phyloP scores from a whole-genome alignment of 345 rosid genomes.

The Rhodamnia argentea region DNA sequence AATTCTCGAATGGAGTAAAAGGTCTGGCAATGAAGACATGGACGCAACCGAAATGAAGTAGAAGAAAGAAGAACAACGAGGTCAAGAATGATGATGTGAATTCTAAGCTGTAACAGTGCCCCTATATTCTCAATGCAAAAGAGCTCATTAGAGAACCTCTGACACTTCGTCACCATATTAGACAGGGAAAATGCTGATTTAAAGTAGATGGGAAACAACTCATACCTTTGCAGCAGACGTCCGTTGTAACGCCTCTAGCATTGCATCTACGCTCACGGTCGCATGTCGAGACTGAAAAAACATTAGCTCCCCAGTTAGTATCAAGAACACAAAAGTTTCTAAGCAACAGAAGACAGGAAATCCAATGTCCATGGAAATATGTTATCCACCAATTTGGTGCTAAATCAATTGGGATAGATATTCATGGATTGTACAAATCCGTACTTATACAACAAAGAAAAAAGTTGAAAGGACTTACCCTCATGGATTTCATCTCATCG shows the following conservation, averaged over 20 bases:
- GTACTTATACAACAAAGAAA: background rate
- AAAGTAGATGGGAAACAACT: background rate
- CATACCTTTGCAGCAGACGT: conserved; percentile 56
- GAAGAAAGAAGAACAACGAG: background rate
- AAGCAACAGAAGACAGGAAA: background rate
- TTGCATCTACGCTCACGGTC: conserved; percentile 78
- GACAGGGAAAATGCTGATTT: background rate
- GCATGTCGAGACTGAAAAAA: conserved; percentile 80
- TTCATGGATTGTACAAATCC: background rate
- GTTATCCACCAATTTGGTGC: background rate
- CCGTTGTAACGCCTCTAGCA: conserved; percentile 85
- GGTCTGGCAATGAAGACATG: background rate
- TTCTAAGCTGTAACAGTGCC: background rate
- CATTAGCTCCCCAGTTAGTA: background rate
- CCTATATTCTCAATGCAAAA: background rate
- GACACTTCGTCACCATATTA: background rate
- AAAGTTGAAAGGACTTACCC: conserved; percentile 18
- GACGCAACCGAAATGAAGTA: background rate
- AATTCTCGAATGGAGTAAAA: background rate
- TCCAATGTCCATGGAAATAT: background rate
- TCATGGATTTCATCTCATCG: conserved; percentile 89
- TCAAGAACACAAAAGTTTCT: background rate
- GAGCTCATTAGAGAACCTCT: background rate
- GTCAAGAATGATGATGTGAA: background rate
- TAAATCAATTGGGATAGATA: background rate